phyloP scores from a whole-genome alignment of 768 basidiomycete species.

The Hortiboletus campestris region DNA sequence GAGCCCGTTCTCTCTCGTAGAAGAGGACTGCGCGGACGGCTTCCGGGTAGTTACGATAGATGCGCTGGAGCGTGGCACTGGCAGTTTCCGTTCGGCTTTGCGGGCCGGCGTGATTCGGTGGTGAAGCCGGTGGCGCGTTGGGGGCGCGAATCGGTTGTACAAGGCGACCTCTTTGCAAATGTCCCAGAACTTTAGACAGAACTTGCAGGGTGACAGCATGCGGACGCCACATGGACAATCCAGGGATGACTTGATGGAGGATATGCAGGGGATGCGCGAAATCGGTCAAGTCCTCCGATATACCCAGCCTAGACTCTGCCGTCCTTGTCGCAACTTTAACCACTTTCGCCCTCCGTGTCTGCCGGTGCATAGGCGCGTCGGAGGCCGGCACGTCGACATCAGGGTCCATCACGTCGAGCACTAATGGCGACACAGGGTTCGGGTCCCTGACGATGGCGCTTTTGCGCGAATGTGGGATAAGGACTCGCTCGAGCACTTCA shows the following conservation, averaged over 20 bases:
- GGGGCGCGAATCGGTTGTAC: constrained; percentile 40
- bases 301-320: constrained; percentile 11
- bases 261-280: constrained; percentile 58
- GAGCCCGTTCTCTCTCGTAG: constrained; percentile 35
- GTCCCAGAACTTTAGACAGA: constrained; percentile 45
- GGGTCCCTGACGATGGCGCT: constrained; percentile 25
- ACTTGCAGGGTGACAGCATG: constrained; percentile 49
- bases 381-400: constrained; percentile 26
- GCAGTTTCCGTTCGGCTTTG: constrained; percentile 34
- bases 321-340: constrained; percentile 19
- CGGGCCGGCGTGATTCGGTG: constrained; percentile 21
- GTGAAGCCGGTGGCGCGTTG: constrained; percentile 21
- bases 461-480: constrained; percentile 56
- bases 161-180: constrained; percentile 50
- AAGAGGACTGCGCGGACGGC: constrained; percentile 34
- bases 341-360: constrained; percentile 23
- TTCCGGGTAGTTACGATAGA: constrained; percentile 52
- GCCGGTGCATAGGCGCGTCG: constrained; percentile 31
- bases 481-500: constrained; percentile 73
- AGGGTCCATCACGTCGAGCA: constrained; percentile 32
- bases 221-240: constrained; percentile 67
- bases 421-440: constrained; percentile 40
- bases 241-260: constrained; percentile 60
- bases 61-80: constrained; percentile 39
- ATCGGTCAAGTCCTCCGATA: constrained; percentile 36